Percentiles rank a stretch among this genome's conserved stretches.
Evolutionary conservation across 345 rosid species (phyloP).

Genomic region (Camelina hispida): DNA sequence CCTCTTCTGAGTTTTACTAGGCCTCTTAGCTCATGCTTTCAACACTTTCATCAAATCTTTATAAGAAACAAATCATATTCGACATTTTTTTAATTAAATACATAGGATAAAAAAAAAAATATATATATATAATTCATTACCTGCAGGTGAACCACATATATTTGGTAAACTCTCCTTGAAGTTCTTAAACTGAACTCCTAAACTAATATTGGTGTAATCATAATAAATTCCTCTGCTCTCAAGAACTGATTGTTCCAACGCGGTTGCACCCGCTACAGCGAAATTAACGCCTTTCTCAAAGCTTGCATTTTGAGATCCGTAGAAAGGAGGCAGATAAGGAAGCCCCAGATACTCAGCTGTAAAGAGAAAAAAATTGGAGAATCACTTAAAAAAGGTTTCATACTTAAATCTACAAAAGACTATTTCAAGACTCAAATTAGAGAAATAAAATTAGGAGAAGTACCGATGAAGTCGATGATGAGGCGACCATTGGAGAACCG

Average conservation of each 20-base stretch:
- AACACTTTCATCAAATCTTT: too few species aligned
- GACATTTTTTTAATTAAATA: neutral
- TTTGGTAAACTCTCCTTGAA: constrained; percentile 50
- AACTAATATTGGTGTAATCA: constrained; percentile 40
- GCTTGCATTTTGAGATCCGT: constrained; percentile 38
- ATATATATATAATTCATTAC: constrained; percentile 4
- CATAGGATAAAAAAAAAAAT: too few species aligned
- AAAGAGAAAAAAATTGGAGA: neutral
- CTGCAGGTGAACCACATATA: constrained; percentile 43
- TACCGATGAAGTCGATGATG: constrained; percentile 63
- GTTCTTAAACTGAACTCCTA: constrained; percentile 46
- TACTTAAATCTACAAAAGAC: neutral
- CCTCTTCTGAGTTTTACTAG: too few species aligned
- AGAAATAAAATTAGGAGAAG: too few species aligned
- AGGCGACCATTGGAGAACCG: constrained; percentile 61
- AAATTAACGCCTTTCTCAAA: constrained; percentile 56
- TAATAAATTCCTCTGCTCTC: constrained; percentile 42
- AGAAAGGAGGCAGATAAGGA: constrained; percentile 51
- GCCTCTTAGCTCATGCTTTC: too few species aligned
- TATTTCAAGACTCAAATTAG: neutral
- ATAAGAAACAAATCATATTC: neutral
- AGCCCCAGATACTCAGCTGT: constrained; percentile 56
- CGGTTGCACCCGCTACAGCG: constrained; percentile 62
- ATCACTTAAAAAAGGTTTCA: neutral
- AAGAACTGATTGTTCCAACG: constrained; percentile 44